These are phyloP conservation scores for Fusarium praegraminearum DNA, from an alignment of 2,329 filamentous ascomycete genomes.

Conservation along the genomic window DNA sequence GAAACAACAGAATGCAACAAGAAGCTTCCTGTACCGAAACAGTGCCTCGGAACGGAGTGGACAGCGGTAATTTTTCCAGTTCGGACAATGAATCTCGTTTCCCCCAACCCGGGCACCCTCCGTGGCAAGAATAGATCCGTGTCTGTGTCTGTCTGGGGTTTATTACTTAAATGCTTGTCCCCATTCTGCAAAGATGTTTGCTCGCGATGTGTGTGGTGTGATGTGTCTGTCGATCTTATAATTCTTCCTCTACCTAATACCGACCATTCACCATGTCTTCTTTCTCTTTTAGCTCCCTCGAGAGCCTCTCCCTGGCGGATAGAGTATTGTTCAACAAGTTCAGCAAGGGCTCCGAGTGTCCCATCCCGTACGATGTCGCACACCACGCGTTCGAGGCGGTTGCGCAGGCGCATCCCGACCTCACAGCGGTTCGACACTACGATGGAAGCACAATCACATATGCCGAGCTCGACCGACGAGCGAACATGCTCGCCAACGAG, in stretches of 20 bases:
- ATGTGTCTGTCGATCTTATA: not conserved
- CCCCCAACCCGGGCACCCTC: not conserved
- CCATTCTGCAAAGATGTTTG: not conserved
- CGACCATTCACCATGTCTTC: constrained; percentile 25
- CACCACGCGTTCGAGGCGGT: constrained; percentile 38
- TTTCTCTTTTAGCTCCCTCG: constrained; percentile 26
- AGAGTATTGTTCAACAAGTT: constrained; percentile 35
- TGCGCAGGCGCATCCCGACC: constrained; percentile 36
- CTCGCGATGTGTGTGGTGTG: not conserved
- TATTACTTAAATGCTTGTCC: constrained; percentile 9
- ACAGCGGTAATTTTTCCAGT: constrained; percentile 12
- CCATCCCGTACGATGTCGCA: constrained; percentile 30
- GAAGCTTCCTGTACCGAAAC: constrained; percentile 25
- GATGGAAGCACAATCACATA: constrained; percentile 40
- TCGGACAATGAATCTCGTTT: constrained; percentile 1
- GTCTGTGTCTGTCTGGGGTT: not conserved
- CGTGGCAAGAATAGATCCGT: not conserved
- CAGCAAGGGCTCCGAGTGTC: constrained; percentile 18
- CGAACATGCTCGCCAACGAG: constrained; percentile 35
- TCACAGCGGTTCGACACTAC: constrained; percentile 27
- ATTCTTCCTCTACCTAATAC: not conserved
- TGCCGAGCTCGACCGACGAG: constrained; percentile 31
- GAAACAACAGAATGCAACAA: not conserved
- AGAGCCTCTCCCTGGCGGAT: constrained; percentile 33
- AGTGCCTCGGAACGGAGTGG: constrained; percentile 5